A percentile compares a stretch with the other conserved stretches of the same genome.
phyloP scores from a whole-genome alignment of 371 early-diverging fungal species.

The Mortierella sp. region DNA sequence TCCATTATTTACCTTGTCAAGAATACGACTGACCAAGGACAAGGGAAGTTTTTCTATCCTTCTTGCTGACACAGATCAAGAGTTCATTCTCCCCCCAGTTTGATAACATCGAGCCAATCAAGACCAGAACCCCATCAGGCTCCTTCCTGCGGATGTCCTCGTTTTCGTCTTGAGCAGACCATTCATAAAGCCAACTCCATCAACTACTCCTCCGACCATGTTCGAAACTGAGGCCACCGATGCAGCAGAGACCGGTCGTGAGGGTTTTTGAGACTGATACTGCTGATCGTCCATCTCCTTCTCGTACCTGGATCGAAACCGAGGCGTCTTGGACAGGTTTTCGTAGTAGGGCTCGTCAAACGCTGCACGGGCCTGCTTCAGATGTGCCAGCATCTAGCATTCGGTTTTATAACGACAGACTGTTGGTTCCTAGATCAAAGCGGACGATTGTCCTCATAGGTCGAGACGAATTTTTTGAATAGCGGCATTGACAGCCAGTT shows the following conservation, averaged over 20 bases:
- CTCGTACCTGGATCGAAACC: constrained; percentile 50
- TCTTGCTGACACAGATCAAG: no score
- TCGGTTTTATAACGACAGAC: background rate
- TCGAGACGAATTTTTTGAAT: no score
- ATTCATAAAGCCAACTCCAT: constrained; percentile 59
- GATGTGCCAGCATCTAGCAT: constrained; percentile 52
- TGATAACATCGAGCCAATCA: no score
- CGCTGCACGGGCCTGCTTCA: constrained; percentile 54
- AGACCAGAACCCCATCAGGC: constrained; percentile 52
- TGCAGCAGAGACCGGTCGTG: constrained; percentile 56
- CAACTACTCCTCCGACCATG: constrained; percentile 61
- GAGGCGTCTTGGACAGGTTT: constrained; percentile 44
- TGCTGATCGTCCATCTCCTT: constrained; percentile 51
- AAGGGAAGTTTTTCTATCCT: no score
- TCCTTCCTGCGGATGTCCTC: constrained; percentile 46
- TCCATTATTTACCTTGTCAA: no score
- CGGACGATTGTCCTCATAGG: no score
- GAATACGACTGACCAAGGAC: no score
- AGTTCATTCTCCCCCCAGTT: no score
- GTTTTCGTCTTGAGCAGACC: constrained; percentile 56
- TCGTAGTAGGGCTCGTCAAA: constrained; percentile 56
- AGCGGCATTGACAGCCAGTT: no score
- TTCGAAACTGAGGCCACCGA: constrained; percentile 57
- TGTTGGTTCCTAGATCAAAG: no score
- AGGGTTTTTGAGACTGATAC: constrained; percentile 45